A percentile compares a stretch with the other conserved stretches of the same genome.
These are phyloP conservation scores for Trichoderma lentiforme DNA, from an alignment of 2,329 filamentous ascomycete genomes.

Conservation along the genomic window DNA sequence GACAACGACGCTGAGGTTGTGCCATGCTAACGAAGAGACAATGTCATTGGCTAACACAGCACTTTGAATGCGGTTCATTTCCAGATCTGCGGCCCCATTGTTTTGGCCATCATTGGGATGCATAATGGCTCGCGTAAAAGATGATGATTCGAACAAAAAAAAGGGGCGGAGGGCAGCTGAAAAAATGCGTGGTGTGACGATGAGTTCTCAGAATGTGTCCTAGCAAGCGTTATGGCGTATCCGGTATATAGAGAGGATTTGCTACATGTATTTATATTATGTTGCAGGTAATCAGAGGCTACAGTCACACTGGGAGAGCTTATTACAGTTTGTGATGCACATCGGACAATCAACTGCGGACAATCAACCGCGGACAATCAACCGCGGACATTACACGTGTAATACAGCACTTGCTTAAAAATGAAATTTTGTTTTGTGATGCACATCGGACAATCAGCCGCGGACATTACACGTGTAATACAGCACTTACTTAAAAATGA, in stretches of 20 bases:
- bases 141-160: neutral
- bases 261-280: neutral
- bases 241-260: neutral
- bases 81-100: neutral
- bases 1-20: neutral
- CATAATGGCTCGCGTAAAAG: neutral
- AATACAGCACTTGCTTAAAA: neutral
- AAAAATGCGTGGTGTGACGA: neutral
- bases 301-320: neutral
- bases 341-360: neutral
- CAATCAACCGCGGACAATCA: neutral
- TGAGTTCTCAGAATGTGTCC: neutral
- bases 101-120: neutral
- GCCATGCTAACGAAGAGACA: neutral
- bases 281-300: neutral
- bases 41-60: neutral
- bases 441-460: neutral
- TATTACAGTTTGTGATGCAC: neutral
- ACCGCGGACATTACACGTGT: neutral
- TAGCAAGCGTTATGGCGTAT: neutral
- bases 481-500: neutral
- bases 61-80: neutral
- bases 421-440: neutral
- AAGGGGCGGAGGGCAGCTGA: neutral
- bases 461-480: neutral